A percentile compares a stretch with the other conserved stretches of the same genome.
Conservation (phyloP, 805 yeast genomes). For the Suhomyces kilbournensis region DNA sequence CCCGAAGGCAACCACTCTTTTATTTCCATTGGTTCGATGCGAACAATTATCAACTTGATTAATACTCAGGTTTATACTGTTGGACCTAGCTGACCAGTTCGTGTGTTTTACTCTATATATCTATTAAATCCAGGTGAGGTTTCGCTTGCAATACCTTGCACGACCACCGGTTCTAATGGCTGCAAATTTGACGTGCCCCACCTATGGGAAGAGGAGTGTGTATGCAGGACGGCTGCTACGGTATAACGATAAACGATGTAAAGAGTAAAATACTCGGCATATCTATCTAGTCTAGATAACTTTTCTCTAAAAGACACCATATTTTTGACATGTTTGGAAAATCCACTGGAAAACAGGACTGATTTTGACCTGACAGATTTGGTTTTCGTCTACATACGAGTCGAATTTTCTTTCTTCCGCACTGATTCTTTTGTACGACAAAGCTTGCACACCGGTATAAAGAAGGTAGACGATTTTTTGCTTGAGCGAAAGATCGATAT, state of each 20-base stretch:
- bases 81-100: too few species aligned
- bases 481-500: conserved; percentile 10
- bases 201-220: too few species aligned
- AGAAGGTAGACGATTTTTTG: conserved; percentile 14
- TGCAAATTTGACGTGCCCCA: too few species aligned
- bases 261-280: too few species aligned
- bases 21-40: too few species aligned
- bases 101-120: not conserved
- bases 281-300: not conserved
- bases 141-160: too few species aligned
- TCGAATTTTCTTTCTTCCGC: conserved; percentile 18
- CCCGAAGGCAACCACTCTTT: too few species aligned
- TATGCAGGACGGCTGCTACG: too few species aligned
- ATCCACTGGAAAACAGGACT: conserved; percentile 16
- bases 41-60: too few species aligned
- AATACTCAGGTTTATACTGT: too few species aligned
- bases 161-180: too few species aligned
- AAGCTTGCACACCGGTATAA: conserved; percentile 9
- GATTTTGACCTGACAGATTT: conserved; percentile 7
- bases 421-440: conserved; percentile 11
- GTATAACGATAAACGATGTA: too few species aligned
- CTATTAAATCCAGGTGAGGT: not conserved
- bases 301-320: conserved; percentile 20
- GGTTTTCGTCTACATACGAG: conserved; percentile 20
- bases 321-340: conserved; percentile 21